A percentile compares a stretch with the other conserved stretches of the same genome.
phyloP scores from a whole-genome alignment of 1,284 basidiomycete species.

The Ganoderma multipileum region DNA sequence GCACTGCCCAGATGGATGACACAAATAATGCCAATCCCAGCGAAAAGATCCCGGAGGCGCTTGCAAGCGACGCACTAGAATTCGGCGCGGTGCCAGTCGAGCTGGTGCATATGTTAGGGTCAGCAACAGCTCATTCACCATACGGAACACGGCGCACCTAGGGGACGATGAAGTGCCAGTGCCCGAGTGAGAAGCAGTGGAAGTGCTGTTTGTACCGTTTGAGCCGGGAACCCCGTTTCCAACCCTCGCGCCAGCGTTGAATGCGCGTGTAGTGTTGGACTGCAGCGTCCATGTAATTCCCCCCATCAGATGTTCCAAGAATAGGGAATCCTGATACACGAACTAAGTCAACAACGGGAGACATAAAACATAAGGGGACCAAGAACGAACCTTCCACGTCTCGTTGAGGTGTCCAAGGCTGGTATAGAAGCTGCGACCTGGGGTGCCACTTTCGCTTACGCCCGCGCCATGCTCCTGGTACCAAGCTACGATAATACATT shows the following conservation, averaged over 20 bases:
- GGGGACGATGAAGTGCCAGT: background rate
- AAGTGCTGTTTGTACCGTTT: background rate
- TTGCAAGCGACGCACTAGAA: background rate
- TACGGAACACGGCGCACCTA: background rate
- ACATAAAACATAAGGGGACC: background rate
- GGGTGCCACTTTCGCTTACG: constrained; percentile 49
- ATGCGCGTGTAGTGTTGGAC: constrained; percentile 63
- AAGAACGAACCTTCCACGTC: constrained; percentile 64
- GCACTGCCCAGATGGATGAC: background rate
- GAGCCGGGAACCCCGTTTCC: constrained; percentile 14
- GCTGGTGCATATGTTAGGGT: background rate
- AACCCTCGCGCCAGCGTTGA: constrained; percentile 49
- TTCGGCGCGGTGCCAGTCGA: background rate
- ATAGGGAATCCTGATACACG: constrained; percentile 57
- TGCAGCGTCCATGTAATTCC: constrained; percentile 77
- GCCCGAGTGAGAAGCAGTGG: constrained; percentile 3
- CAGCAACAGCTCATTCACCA: background rate
- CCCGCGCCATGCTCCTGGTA: constrained; percentile 76
- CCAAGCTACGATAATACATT: constrained; percentile 61
- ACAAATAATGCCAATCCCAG: background rate
- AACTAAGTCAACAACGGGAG: background rate
- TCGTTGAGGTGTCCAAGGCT: constrained; percentile 78
- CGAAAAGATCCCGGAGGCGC: background rate
- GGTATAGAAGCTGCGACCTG: constrained; percentile 85
- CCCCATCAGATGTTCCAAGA: constrained; percentile 74